Base-by-base conservation (phyloP, 116 monocot genomes). In the Zostera marina region DNA sequence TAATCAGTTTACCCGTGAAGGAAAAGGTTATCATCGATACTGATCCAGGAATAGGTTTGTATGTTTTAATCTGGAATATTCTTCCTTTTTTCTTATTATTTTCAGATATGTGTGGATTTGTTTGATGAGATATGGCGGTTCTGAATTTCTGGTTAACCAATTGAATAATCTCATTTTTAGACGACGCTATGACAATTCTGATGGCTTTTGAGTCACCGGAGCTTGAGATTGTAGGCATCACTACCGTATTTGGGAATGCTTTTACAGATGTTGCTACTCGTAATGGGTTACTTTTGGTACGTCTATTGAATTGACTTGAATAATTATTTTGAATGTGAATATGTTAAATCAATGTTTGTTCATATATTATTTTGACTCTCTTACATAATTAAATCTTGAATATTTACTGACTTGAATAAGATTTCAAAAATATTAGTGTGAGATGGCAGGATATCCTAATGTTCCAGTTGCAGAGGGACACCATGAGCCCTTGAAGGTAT, bases 121-220 rank as follows among this genome's bases (percentile, higher is more conserved):
- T 3, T 3, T 32, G 5, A 3, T 32, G 32, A 3, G 32, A 32
- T 32, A 2, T 0, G 32, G 32, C 5, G 32, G 32, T 32, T 32
- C 32, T 32, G 32, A 32, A 32, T 32, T 32, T 32, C 32, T 32
- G 32, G 5, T 51, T 51, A 16, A 46, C 5, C 3, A 46, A n/a
- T 46, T 46, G 12, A 21, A n/a, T 41, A 5, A 3, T 15, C 54
- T 22, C 5, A 5, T 5, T 40, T 12, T 13, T 71, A 98, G 98
- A 98, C 83, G 98, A 98, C 62, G 90, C 86, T 74, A 90, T 98
- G 83, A 42, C 98, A 1, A 98, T 98, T 40, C 64, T 98, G 62
- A 98, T 98, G 98, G 98, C 98, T 44, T 87, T 98, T 64, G 76
- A 91, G 73, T 65, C 70, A 23, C 69, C 79, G 46, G 78, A 79